A percentile compares a stretch with the other conserved stretches of the same genome.
These are phyloP conservation scores for Tetradesmus obliquus DNA, from an alignment of 139 green algal species.

Conservation along the genomic window DNA sequence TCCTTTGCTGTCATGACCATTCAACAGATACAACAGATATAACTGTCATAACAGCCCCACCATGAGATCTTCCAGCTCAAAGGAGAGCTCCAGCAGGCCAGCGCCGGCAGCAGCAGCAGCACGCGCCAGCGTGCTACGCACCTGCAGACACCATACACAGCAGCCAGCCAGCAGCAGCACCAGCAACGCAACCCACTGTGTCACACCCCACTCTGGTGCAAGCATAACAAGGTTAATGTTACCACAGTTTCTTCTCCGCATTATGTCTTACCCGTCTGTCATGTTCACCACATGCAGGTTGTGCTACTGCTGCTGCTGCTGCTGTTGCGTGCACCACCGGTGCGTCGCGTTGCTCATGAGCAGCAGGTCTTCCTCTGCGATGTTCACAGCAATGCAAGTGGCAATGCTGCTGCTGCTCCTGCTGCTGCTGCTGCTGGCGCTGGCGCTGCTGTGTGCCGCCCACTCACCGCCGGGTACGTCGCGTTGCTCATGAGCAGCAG, in stretches of 20 bases:
- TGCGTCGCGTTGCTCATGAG: slow-evolving; percentile 65
- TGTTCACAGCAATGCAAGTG: no score
- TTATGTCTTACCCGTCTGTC: neutral
- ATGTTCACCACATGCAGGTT: no score
- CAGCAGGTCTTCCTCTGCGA: slow-evolving; percentile 52
- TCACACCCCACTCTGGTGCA: neutral
- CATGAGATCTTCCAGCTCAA: slow-evolving; percentile 51
- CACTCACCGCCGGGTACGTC: slow-evolving; percentile 70
- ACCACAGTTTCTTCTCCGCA: neutral
- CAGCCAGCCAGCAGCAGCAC: neutral
- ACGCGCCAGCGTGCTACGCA: slow-evolving; percentile 48
- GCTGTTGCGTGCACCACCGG: neutral
- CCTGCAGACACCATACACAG: slow-evolving; percentile 35
- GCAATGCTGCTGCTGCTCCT: no score
- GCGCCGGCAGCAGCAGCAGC: slow-evolving; percentile 49
- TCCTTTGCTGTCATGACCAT: no score
- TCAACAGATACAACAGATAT: no score
- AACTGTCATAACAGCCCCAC: neutral
- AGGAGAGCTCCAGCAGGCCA: slow-evolving; percentile 63
- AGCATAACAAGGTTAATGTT: neutral
- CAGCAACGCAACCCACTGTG: neutral
- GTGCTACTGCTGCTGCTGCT: no score
- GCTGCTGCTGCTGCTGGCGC: no score
- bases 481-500: slow-evolving; percentile 59
- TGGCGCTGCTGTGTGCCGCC: no score